Evolutionary conservation across 2,329 filamentous ascomycete species (phyloP).

Genomic region (Chaetomiaceae sp.): DNA sequence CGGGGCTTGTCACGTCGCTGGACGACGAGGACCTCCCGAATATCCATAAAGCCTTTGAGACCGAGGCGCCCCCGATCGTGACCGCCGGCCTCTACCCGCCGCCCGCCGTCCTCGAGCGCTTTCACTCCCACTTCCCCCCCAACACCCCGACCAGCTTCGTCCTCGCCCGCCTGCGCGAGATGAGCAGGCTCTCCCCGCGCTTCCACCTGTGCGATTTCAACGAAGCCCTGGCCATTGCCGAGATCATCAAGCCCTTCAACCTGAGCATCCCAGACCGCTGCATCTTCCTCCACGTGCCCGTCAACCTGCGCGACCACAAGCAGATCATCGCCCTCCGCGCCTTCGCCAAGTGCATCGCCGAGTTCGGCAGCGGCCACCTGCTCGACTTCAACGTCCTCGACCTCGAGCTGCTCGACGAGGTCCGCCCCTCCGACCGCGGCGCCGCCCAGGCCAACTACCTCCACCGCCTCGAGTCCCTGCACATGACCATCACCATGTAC

Average conservation of each 20-base stretch:
- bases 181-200: constrained; percentile 56
- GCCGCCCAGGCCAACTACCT: constrained; percentile 52
- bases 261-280: constrained; percentile 71
- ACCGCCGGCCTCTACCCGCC: constrained; percentile 74
- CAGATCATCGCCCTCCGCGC: constrained; percentile 51
- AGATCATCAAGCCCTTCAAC: constrained; percentile 66
- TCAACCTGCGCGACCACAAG: constrained; percentile 47
- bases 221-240: constrained; percentile 62
- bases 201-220: constrained; percentile 67
- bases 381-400: constrained; percentile 66
- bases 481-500: constrained; percentile 79
- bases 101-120: constrained; percentile 63
- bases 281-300: constrained; percentile 68
- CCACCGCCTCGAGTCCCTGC: constrained; percentile 65
- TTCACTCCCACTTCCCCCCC: constrained; percentile 75
- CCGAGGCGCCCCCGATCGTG: constrained; percentile 60
- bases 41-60: constrained; percentile 58
- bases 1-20: constrained; percentile 76
- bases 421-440: constrained; percentile 31
- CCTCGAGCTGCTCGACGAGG: constrained; percentile 68
- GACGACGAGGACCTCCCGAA: constrained; percentile 62
- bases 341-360: constrained; percentile 65
- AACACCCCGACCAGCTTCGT: constrained; percentile 80
- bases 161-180: constrained; percentile 66
- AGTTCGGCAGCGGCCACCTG: constrained; percentile 61